Percentiles rank a stretch among this genome's conserved stretches.
These are phyloP conservation scores for Viola pubescens DNA, from an alignment of 441 rosid genomes.

Conservation along the genomic window DNA sequence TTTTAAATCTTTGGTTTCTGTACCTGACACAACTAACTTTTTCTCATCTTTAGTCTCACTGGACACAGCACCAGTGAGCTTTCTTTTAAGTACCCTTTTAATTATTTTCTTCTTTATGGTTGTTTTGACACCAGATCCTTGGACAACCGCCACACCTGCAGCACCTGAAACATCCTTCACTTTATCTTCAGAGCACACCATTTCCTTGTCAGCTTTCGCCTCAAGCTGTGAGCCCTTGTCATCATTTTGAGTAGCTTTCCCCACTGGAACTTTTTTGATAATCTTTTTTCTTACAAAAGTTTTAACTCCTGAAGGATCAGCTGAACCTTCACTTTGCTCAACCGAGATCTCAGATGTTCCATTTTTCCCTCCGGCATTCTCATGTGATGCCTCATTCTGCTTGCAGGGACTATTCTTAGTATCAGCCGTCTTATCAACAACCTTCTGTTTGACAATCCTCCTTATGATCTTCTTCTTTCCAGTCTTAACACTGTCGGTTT, in stretches of 20 bases:
- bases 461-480: conserved; percentile 73
- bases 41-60: conserved; percentile 36
- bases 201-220: conserved; percentile 36
- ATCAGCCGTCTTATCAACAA: conserved; percentile 36
- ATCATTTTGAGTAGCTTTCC: conserved; percentile 27
- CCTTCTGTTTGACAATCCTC: conserved; percentile 71
- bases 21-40: conserved; percentile 26
- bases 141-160: conserved; percentile 26
- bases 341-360: conserved; percentile 31
- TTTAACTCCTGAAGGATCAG: conserved; percentile 36
- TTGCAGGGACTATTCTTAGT: conserved; percentile 32
- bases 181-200: conserved; percentile 33
- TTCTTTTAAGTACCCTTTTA: conserved; percentile 74
- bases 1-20: conserved; percentile 26
- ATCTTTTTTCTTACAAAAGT: conserved; percentile 49
- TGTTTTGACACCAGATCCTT: conserved; percentile 47
- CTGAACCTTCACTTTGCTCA: conserved; percentile 38
- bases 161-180: conserved; percentile 40
- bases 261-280: conserved; percentile 41
- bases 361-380: conserved; percentile 35
- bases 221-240: conserved; percentile 33
- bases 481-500: conserved; percentile 38
- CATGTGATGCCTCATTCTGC: conserved; percentile 36
- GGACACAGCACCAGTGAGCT: conserved; percentile 38
- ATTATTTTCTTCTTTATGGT: conserved; percentile 66